Evolutionary conservation across 768 basidiomycete species (phyloP), one percentile per base, ranked within the genome.

Genomic region (Mycena floridula): DNA sequence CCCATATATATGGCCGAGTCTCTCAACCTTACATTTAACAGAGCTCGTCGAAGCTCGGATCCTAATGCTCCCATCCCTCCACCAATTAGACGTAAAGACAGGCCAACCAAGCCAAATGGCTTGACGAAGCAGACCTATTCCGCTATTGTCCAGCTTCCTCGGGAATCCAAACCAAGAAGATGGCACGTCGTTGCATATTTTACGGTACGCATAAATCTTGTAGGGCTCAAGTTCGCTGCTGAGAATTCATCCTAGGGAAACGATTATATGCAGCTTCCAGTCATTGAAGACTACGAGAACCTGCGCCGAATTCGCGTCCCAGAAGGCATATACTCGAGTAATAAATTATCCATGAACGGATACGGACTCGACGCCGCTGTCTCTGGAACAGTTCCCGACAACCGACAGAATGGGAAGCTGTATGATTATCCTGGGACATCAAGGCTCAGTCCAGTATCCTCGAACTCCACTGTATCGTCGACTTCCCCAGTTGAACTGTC

Each of bases 131-230:
- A 89, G 58, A 89, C 87, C 0, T 89, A 88, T 56, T 88, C 85
- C 7, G 86, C 85, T 23, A 77, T 80, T 28, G 84, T 87, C 37
- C 72, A 81, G 56, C 67, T 81, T 47, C 81, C 79, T 28, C 80
- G 77, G 40, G 65, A 72, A 28, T 66, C 65, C 44, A 72, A 73
- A 42, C 72, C 74, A 23, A 74, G 78, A 35, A 87, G 87, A 72
- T 89, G 86, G 86, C 86, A 89, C 64, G 74, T 89, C 40, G 85
- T 87, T 46, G 85, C 85, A 37, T 89, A 89, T 67, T 88, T 89
- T 62, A 77, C 79, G 62, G 85, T 87, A 57, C 58, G 75, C 54
- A 42, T 38, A 39, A 36, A 47, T 28, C 36, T 35, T 50, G 44
- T 39, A 44, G 45, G 39, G 11, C 46, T 24, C 18, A 36, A 30